These are phyloP conservation scores for Ogataea populi-albae DNA, from an alignment of 805 yeast genomes.

Conservation along the genomic window DNA sequence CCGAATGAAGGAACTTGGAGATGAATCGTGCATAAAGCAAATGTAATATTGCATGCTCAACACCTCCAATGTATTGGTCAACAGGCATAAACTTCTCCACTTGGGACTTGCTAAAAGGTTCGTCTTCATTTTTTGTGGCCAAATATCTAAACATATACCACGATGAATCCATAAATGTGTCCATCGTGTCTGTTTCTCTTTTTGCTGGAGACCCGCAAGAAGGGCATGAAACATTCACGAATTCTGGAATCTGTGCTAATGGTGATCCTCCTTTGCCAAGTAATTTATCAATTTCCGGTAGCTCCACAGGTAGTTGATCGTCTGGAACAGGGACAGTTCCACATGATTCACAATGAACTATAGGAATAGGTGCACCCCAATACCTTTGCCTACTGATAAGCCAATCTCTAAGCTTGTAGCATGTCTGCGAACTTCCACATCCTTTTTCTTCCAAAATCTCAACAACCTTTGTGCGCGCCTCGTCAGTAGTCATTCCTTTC, in stretches of 20 bases:
- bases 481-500: conserved; percentile 45
- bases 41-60: conserved; percentile 95
- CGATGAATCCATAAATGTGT: conserved; percentile 95
- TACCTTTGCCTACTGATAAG: conserved; percentile 89
- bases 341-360: conserved; percentile 80
- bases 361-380: conserved; percentile 99
- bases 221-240: conserved; percentile 77
- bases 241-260: conserved; percentile 60
- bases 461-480: conserved; percentile 50
- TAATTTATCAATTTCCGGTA: conserved; percentile 54
- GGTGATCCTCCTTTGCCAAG: conserved; percentile 63
- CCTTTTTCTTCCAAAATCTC: conserved; percentile 18
- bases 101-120: conserved; percentile 51
- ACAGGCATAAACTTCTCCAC: conserved; percentile 70
- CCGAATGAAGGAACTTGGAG: conserved; percentile 68
- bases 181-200: conserved; percentile 98
- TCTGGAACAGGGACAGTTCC: conserved; percentile 95
- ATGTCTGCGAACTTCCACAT: conserved; percentile 47
- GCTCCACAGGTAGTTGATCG: conserved; percentile 72
- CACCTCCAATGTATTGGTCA: conserved; percentile 90
- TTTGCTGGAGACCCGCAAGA: conserved; percentile 68
- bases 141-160: conserved; percentile 91
- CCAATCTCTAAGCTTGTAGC: conserved; percentile 85
- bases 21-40: conserved; percentile 82
- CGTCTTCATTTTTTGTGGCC: conserved; percentile 60